Base-by-base conservation (phyloP, 768 basidiomycete genomes). In the Leccinum subgranulosum region DNA sequence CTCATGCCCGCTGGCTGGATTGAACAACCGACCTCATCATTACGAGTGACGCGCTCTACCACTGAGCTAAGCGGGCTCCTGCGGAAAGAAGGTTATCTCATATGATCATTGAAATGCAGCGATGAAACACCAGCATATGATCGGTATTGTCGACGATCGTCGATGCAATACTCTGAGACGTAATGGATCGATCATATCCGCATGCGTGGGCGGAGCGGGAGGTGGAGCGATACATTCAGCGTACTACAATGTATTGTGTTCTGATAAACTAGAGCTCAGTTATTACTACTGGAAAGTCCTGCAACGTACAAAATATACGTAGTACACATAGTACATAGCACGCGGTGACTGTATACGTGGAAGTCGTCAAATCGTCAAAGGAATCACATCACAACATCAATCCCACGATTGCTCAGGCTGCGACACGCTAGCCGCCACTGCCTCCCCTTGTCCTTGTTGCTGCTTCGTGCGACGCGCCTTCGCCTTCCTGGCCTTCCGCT, bases 1-100 rank as follows among this genome's bases (percentile, higher is more conserved):
- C 17, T 25, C 2, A 46, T 75, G 74, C 74, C 75, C 75, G 66
- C 72, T 76, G 75, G 74, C 75, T 75, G 74, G 75, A 76, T 75
- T 75, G 74, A 76, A 76, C 74, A 75, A 75, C 74, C 74, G 75
- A 75, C 74, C 74, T 76, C 74, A 75, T 73, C 74, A 75, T 75
- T 73, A 73, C 73, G 8, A 51, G 33, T 51, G 50, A 51, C 29
- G 50, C 50, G 33, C 50, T 51, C 50, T 51, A 51, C 50, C 50
- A 33, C 57, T 59, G 57, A 58, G 57, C 57, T 58, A 58, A 58
- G 57, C 47, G 57, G 57, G 57, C 57, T 27, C 21, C 23, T 23
- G 5, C 2, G 10, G 3, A 6, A 23, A 23, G 9, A 9, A 1
- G 4, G 10, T 41, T 43, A 43, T 19, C 2, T 43, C 10, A 10